A percentile compares a stretch with the other conserved stretches of the same genome.
Conservation (phyloP, 2,329 filamentous ascomycete species). For the Ophiosphaerella korrae region DNA sequence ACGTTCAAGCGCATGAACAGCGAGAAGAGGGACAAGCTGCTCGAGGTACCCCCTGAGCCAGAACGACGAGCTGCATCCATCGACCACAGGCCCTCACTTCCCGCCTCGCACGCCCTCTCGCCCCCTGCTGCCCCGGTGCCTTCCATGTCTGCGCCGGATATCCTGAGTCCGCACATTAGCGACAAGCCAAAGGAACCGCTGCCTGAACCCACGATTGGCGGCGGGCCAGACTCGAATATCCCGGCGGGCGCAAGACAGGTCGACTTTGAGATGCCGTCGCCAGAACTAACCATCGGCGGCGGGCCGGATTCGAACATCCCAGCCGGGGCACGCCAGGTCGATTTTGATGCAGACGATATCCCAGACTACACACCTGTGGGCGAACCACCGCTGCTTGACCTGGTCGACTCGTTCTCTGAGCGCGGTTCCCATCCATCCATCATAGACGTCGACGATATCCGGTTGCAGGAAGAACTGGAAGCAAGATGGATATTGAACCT, state of each 20-base stretch:
- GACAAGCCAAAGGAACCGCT: conserved; percentile 26
- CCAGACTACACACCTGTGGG: conserved; percentile 28
- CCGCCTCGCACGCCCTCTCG: conserved; percentile 51
- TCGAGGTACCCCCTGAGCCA: conserved; percentile 66
- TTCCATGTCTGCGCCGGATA: conserved; percentile 48
- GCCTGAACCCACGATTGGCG: conserved; percentile 35
- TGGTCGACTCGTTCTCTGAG: conserved; percentile 36
- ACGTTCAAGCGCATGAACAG: conserved; percentile 85
- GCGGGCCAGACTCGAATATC: conserved; percentile 29
- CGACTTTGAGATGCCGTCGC: conserved; percentile 9
- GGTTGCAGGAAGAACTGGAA: conserved; percentile 82
- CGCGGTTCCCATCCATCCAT: conserved; percentile 40
- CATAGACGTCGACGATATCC: conserved; percentile 58
- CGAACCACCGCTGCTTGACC: conserved; percentile 33
- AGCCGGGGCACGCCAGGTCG: conserved; percentile 40
- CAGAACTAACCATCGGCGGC: conserved; percentile 36
- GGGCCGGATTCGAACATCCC: conserved; percentile 27
- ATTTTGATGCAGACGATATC: conserved; percentile 34
- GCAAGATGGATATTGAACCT: conserved; percentile 93
- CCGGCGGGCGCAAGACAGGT: conserved; percentile 26
- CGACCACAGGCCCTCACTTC: conserved; percentile 69
- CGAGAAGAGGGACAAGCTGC: conserved; percentile 74
- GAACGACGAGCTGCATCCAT: conserved; percentile 76
- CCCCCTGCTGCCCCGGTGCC: conserved; percentile 45
- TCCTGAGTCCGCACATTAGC: conserved; percentile 39